phyloP scores from a whole-genome alignment of 2,329 filamentous ascomycete species.

The Fusarium newnesense region DNA sequence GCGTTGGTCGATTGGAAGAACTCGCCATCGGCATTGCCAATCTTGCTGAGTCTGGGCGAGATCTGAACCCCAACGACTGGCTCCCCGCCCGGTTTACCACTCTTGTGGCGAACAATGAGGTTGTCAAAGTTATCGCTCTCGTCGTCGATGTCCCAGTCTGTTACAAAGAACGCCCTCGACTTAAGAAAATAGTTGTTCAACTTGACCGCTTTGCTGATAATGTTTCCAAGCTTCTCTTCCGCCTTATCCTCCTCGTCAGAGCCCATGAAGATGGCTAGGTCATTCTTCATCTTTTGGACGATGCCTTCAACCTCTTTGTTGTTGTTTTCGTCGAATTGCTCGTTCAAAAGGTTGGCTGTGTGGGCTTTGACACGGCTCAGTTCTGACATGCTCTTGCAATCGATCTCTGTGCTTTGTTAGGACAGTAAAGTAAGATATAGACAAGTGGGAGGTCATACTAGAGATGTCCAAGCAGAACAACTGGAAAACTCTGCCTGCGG shows the following conservation, averaged over 20 bases:
- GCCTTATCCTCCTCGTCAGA: neutral
- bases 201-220: neutral
- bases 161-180: conserved; percentile 25
- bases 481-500: conserved; percentile 12
- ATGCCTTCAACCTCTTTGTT: neutral
- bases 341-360: neutral
- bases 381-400: conserved; percentile 1
- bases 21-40: conserved; percentile 24
- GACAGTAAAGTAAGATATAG: neutral
- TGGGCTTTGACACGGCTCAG: conserved; percentile 21
- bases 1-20: neutral
- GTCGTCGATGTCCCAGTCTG: neutral
- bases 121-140: neutral
- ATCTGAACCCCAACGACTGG: conserved; percentile 12
- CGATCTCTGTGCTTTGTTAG: conserved; percentile 9
- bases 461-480: conserved; percentile 20
- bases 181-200: conserved; percentile 17
- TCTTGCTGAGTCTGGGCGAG: conserved; percentile 22
- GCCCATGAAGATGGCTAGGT: conserved; percentile 22
- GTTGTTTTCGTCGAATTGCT: neutral
- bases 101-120: neutral
- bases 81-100: neutral
- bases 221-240: neutral
- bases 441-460: neutral
- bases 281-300: neutral